These are phyloP conservation scores for Arthonia radiata DNA, from an alignment of 495 filamentous ascomycete species.

Conservation along the genomic window DNA sequence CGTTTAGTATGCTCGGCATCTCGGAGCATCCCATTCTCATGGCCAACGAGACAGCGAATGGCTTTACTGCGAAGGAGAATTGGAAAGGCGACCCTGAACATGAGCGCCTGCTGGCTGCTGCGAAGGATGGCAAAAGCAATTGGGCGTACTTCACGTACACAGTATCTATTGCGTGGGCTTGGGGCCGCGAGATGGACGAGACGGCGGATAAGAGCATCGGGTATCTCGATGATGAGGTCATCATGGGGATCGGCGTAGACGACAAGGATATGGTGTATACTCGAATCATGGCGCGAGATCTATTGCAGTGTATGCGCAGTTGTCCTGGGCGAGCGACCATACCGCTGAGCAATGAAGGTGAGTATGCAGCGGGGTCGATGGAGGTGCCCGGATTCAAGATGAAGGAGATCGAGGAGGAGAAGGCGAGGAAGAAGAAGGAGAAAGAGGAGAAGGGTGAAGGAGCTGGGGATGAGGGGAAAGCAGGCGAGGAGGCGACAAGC, in stretches of 20 bases:
- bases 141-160: slow-evolving; percentile 28
- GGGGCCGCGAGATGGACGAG: slow-evolving; percentile 23
- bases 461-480: too few relatives aligned
- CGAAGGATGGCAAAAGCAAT: slow-evolving; percentile 9
- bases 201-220: slow-evolving; percentile 21
- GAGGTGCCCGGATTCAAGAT: too few relatives aligned
- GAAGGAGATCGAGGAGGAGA: too few relatives aligned
- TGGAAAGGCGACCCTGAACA: slow-evolving; percentile 12
- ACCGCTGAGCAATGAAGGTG: neutral
- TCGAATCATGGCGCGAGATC: slow-evolving; percentile 21
- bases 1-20: slow-evolving; percentile 23
- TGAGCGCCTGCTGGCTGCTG: slow-evolving; percentile 1
- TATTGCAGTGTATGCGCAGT: slow-evolving; percentile 17
- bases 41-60: slow-evolving; percentile 14
- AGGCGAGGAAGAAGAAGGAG: too few relatives aligned
- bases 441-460: too few relatives aligned
- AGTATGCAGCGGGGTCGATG: too few relatives aligned
- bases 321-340: slow-evolving; percentile 12
- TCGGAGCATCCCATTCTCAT: slow-evolving; percentile 21
- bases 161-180: slow-evolving; percentile 16
- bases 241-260: slow-evolving; percentile 25
- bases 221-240: slow-evolving; percentile 22
- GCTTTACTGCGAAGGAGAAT: slow-evolving; percentile 13
- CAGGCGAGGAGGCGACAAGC: too few relatives aligned
- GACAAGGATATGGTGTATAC: slow-evolving; percentile 19